Conservation (phyloP, 2,329 filamentous ascomycete genomes). For the Penicillium sp. region DNA sequence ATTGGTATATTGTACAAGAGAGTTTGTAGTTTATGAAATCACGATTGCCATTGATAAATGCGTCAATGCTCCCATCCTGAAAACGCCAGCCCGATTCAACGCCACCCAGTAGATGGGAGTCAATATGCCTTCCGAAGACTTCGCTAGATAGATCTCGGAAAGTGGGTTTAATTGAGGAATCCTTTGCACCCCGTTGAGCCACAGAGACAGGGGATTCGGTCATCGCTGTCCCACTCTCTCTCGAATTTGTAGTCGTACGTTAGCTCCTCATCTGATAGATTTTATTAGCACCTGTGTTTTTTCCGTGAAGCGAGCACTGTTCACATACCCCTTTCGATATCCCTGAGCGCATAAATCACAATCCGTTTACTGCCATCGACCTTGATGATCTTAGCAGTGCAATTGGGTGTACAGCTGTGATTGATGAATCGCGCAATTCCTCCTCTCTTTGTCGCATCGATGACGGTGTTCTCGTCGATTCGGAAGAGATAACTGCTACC, state of each 20-base stretch:
- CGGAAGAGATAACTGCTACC: conserved; percentile 97
- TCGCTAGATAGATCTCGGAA: neutral
- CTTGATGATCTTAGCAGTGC: conserved; percentile 98
- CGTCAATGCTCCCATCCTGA: conserved; percentile 14
- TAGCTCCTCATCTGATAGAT: conserved; percentile 80
- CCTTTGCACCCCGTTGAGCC: conserved; percentile 96
- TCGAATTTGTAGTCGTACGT: conserved; percentile 99
- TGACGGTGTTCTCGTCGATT: conserved; percentile 95
- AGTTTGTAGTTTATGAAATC: conserved; percentile 21
- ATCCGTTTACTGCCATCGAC: conserved; percentile 97
- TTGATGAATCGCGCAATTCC: conserved; percentile 99
- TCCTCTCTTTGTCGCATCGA: conserved; percentile 97
- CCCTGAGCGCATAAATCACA: conserved; percentile 95
- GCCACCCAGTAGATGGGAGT: conserved; percentile 10
- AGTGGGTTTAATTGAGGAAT: conserved; percentile 77
- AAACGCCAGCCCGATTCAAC: conserved; percentile 16
- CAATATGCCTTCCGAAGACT: neutral
- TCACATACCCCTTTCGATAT: conserved; percentile 89
- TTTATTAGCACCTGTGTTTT: conserved; percentile 17
- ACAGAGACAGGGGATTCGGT: conserved; percentile 95
- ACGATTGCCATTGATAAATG: conserved; percentile 17
- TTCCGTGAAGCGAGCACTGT: neutral
- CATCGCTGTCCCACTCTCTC: conserved; percentile 88
- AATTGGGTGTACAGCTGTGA: conserved; percentile 94
- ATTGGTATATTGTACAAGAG: conserved; percentile 29